Base-by-base conservation (phyloP, 208 protist species). In the Leishmania major region DNA sequence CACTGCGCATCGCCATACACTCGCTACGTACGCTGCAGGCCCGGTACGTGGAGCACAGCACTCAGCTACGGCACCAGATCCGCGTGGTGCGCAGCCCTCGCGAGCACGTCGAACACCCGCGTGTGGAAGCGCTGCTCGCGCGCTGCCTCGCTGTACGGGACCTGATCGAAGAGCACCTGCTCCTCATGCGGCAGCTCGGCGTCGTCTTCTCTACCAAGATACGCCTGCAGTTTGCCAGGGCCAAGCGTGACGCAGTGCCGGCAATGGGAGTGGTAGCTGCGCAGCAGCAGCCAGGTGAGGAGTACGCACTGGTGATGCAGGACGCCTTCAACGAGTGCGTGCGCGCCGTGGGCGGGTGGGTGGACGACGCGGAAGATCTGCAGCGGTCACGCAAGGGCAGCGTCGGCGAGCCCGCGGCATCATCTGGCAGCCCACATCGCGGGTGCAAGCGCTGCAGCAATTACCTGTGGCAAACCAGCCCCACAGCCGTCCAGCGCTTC, bases 131-230 rank as follows among this genome's bases (percentile, higher is more conserved):
- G 45, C 87, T 95, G 74, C 81, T 87, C 57, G 74, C 60, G 51
- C 92, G 92, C 73, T 89, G 85, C 74, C 40, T 84, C 28, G 80
- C 78, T 4, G 77, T 95, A 22, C 85, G 89, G 45, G 77, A 84
- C 59, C 81, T 90, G 40, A 81, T 95, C 37, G 92, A 95, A 77
- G 60, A 70, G 49, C 89, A 95, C 84, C 88, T 89, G 43, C 81
- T 88, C 40, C 82, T 92, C 8, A 80, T 89, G 75, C 67, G 72
- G 15, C 92, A 95, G 80, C 87, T 95, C 2, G 86, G 81, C 37
- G 69, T 84, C 15, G 92, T 90, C 67, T 95, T 93, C 74, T 84
- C 75, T 28, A 81, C 79, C 1, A 81, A 83, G 57, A 51, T 80
- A 7, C 80, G 77, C 11, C 76, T 84, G 69, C 77, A 83, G 7